Percentiles rank a stretch among this genome's conserved stretches.
Conservation (phyloP, 345 rosid genomes). For the rapeseed (Brassica napus) region Da-Ae NC_063436.1:16606001-16606500, state of each 20-base stretch:
- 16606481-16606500: not conserved
- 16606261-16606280: constrained; percentile 27
- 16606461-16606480: not conserved
- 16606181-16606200: not conserved
- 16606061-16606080: not conserved
- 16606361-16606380: not conserved
- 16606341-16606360: not conserved
- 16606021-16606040: not conserved
- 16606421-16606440: not conserved
- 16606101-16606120: not conserved
- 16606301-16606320: constrained; percentile 48
- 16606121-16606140: too few species aligned
- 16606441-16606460: not conserved
- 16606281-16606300: constrained; percentile 75
- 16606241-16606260: constrained; percentile 4
- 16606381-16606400: not conserved
- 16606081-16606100: not conserved
- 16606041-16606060: not conserved
- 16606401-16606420: not conserved
- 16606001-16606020: not conserved
- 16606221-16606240: not conserved
- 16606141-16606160: too few species aligned
- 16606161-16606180: not conserved
- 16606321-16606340: not conserved
- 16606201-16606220: not conserved